These are phyloP conservation scores for Mucor ambiguus DNA, from an alignment of 371 early-diverging fungal species.

Conservation along the genomic window DNA sequence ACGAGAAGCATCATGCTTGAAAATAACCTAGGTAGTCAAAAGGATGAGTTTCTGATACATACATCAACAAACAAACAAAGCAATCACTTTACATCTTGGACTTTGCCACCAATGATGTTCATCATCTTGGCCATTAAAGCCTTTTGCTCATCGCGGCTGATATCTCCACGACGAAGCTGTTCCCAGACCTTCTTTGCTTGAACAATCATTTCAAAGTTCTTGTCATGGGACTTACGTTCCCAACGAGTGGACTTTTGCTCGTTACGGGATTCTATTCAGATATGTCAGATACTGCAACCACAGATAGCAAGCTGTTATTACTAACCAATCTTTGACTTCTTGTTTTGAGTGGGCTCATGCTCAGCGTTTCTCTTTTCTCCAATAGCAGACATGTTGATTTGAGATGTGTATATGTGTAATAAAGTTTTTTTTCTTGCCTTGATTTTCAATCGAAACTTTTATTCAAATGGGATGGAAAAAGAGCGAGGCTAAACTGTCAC, in stretches of 20 bases:
- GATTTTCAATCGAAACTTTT: not conserved
- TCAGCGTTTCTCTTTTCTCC: slow-evolving; percentile 29
- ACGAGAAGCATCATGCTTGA: slow-evolving; percentile 96
- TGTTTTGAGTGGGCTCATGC: slow-evolving; percentile 17
- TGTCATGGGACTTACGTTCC: slow-evolving; percentile 76
- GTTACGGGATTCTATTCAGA: slow-evolving; percentile 34
- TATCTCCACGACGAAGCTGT: slow-evolving; percentile 74
- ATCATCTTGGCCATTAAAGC: slow-evolving; percentile 79
- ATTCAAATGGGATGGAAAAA: not conserved
- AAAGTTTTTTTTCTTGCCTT: not conserved
- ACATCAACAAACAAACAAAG: not conserved
- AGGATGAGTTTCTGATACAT: not conserved
- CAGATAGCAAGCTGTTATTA: not conserved
- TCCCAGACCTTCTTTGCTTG: slow-evolving; percentile 90
- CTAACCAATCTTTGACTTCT: slow-evolving; percentile 33
- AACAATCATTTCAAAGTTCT: slow-evolving; percentile 69
- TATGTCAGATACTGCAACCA: not conserved
- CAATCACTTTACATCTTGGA: slow-evolving; percentile 68
- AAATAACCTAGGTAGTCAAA: slow-evolving; percentile 66
- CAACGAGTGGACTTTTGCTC: slow-evolving; percentile 56
- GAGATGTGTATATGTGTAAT: not conserved
- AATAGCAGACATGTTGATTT: slow-evolving; percentile 26
- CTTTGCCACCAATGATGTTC: slow-evolving; percentile 78
- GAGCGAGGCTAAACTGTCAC: slow-evolving; percentile 13
- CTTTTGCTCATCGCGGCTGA: slow-evolving; percentile 64